Conservation (phyloP, 306 rosid species). For the Prosopis cineraria region DNA sequence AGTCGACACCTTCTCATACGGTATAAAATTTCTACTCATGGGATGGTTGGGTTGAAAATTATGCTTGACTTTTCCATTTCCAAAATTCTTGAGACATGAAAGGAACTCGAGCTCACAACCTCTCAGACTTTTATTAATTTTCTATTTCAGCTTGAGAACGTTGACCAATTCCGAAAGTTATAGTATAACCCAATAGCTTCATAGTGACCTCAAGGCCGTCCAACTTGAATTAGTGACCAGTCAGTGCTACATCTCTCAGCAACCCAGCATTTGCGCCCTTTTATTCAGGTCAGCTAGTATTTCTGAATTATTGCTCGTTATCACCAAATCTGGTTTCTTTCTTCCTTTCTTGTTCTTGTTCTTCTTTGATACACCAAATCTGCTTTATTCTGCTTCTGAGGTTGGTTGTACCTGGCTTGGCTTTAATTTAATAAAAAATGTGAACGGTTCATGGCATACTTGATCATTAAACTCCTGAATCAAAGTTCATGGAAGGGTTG, state of each 20-base stretch:
- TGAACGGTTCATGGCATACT: neutral
- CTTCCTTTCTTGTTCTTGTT: too few species aligned
- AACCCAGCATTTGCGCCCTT: slow-evolving; percentile 21
- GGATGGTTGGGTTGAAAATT: slow-evolving; percentile 12
- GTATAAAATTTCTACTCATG: slow-evolving; percentile 22
- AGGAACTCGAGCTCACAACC: slow-evolving; percentile 34
- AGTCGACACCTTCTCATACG: slow-evolving; percentile 39
- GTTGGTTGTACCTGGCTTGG: neutral
- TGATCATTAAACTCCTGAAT: neutral
- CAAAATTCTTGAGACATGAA: slow-evolving; percentile 41
- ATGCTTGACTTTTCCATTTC: neutral
- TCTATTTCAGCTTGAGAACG: slow-evolving; percentile 50
- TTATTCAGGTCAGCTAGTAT: neutral
- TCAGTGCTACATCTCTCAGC: slow-evolving; percentile 13
- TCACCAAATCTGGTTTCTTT: neutral
- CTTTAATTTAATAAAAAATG: neutral
- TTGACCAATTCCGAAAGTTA: slow-evolving; percentile 53
- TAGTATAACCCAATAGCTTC: slow-evolving; percentile 46
- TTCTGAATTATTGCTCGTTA: neutral
- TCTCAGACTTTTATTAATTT: slow-evolving; percentile 21
- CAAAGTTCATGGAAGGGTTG: too few species aligned
- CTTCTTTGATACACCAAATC: too few species aligned
- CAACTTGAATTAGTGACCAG: slow-evolving; percentile 23
- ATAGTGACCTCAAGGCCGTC: slow-evolving; percentile 31
- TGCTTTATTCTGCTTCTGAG: neutral